Evolutionary conservation across 306 rosid genomes (phyloP).

Genomic region (Luffa aegyptiaca): DNA sequence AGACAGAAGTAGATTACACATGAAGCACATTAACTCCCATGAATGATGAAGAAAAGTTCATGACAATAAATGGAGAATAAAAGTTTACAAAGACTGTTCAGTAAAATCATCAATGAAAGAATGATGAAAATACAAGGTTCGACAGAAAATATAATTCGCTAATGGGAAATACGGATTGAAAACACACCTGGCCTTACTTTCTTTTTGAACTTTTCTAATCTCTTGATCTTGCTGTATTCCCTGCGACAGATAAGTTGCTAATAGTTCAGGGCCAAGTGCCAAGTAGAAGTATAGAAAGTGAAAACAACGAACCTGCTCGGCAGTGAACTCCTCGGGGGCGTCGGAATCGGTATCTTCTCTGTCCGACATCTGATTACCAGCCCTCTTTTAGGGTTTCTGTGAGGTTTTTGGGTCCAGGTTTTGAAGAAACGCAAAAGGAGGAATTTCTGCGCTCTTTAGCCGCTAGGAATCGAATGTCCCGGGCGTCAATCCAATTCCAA

Average conservation of each 20-base stretch:
- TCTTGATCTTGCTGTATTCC: slow-evolving; percentile 51
- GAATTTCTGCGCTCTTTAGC: neutral
- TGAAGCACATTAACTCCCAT: neutral
- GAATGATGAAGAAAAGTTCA: neutral
- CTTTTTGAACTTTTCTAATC: slow-evolving; percentile 45
- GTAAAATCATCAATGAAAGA: neutral
- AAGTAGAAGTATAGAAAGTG: neutral
- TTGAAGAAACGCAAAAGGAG: neutral
- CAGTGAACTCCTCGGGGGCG: slow-evolving; percentile 78
- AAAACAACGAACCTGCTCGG: slow-evolving; percentile 33
- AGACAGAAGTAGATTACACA: neutral
- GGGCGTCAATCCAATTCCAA: neutral
- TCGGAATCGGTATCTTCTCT: slow-evolving; percentile 49
- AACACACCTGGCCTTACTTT: slow-evolving; percentile 56
- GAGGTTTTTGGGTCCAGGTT: neutral
- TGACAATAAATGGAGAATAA: neutral
- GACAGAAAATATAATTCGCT: neutral
- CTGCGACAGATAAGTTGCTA: slow-evolving; percentile 23
- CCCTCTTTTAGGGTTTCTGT: neutral
- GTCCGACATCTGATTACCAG: slow-evolving; percentile 33
- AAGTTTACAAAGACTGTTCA: neutral
- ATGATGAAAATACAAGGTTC: neutral
- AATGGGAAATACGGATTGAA: neutral
- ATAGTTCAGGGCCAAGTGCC: neutral
- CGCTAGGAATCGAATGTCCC: neutral